phyloP scores from a whole-genome alignment of 768 basidiomycete species.

The Hygrocybe punicea region DNA sequence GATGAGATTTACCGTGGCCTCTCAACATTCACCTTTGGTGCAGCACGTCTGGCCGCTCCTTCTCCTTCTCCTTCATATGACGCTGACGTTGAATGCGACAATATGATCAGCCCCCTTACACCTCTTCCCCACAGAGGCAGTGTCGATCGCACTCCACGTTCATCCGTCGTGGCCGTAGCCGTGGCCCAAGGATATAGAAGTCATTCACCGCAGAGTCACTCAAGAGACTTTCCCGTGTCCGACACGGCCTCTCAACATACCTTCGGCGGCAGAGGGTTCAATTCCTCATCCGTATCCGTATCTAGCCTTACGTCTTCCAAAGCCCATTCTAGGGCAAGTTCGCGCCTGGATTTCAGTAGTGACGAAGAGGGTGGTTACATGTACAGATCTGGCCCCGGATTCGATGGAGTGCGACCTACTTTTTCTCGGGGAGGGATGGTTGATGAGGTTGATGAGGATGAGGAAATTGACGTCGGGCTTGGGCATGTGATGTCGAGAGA shows the following conservation, averaged over 20 bases:
- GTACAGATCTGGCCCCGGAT: slow-evolving; percentile 6
- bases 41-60: slow-evolving; percentile 30
- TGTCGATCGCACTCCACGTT: slow-evolving; percentile 50
- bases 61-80: slow-evolving; percentile 31
- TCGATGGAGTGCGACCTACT: background rate
- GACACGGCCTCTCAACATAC: slow-evolving; percentile 35
- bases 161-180: slow-evolving; percentile 43
- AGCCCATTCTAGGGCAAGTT: slow-evolving; percentile 23
- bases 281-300: slow-evolving; percentile 12
- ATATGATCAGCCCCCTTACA: slow-evolving; percentile 20
- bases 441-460: slow-evolving; percentile 22
- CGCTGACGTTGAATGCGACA: slow-evolving; percentile 35
- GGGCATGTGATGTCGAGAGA: slow-evolving; percentile 15
- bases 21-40: slow-evolving; percentile 48
- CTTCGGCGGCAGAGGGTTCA: background rate
- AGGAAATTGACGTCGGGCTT: slow-evolving; percentile 37
- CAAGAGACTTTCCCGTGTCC: slow-evolving; percentile 41
- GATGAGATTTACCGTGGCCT: slow-evolving; percentile 46
- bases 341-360: slow-evolving; percentile 42
- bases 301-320: slow-evolving; percentile 16
- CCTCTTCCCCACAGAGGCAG: slow-evolving; percentile 8
- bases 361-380: slow-evolving; percentile 45
- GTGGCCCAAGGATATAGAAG: slow-evolving; percentile 24
- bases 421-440: background rate
- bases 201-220: slow-evolving; percentile 36